These are phyloP conservation scores for Psilocybe cyanescens DNA, from an alignment of 768 basidiomycete genomes.

Conservation along the genomic window DNA sequence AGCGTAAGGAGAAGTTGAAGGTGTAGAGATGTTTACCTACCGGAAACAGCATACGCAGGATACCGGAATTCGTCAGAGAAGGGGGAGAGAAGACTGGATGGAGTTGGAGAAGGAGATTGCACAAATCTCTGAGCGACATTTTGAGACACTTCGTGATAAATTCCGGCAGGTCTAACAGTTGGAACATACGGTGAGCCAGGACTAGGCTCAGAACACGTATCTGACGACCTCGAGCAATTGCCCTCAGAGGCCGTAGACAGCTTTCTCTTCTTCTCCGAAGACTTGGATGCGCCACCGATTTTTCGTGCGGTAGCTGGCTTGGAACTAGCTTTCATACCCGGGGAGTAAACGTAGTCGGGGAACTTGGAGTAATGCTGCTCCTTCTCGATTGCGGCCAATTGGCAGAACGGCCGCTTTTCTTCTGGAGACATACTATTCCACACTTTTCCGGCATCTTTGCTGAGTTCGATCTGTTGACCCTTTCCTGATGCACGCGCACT, in stretches of 20 bases:
- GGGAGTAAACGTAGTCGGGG: conserved; percentile 33
- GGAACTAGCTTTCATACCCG: conserved; percentile 15
- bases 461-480: conserved; percentile 37
- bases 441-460: conserved; percentile 31
- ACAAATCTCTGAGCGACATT: neutral
- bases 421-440: conserved; percentile 30
- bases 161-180: neutral
- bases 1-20: conserved; percentile 10
- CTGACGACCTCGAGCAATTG: neutral
- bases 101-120: neutral
- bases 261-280: conserved; percentile 1
- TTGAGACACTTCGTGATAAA: conserved; percentile 13
- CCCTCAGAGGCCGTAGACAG: neutral
- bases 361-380: conserved; percentile 26
- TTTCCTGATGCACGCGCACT: conserved; percentile 5
- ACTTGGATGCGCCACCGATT: neutral
- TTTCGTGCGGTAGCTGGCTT: conserved; percentile 1
- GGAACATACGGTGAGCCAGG: conserved; percentile 1
- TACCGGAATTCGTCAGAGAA: neutral
- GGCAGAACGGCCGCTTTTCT: conserved; percentile 20
- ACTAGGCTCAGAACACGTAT: conserved; percentile 1
- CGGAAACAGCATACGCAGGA: neutral
- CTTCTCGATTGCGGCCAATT: conserved; percentile 30
- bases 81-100: neutral
- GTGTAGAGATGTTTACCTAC: neutral